Evolutionary conservation across 208 protist genomes (phyloP), one percentile per base, ranked within the genome.

Genomic region (Strigomonas culicis): DNA sequence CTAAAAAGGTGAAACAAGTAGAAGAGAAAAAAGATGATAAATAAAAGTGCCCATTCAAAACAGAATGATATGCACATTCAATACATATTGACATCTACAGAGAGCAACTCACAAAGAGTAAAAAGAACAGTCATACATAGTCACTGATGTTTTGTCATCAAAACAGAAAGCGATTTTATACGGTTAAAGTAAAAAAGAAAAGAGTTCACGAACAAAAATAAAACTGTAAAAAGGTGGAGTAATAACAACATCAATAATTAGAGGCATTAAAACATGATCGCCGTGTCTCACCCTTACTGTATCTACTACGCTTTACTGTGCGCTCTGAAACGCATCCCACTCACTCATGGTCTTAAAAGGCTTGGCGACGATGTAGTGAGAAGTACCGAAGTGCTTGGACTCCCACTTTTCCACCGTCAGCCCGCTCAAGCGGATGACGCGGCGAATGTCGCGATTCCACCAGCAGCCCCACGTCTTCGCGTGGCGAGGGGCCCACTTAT

Each of bases 391-490:
- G 66, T 96, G 90, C 59, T 79, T 89, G 41, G 72, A 70, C 41
- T 90, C 78, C 63, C 64, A 77, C 63, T 88, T 88, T 49, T 82
- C 72, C 17, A 91, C 75, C 1, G 75, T 75, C 15, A 94, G 50
- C 1, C 86, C 87, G 44, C 81, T 82, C 41, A 93, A 71, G 8
- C 84, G 76, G 11, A 94, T 67, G 25, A 84, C 74, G 30, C 84
- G 80, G 30, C 79, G 70, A 46, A 96, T 96, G 66, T 93, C 82
- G 30, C 88, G 72, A 63, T 96, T 96, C 88, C 90, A 96, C 85
- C 87, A 93, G 73, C 90, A 96, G 8, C 90, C 90, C 84, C 85
- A 96, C 41, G 76, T 77, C 53, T 83, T 86, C 30, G 90, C 90
- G 62, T 96, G 90, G 0, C 74, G 70, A 1, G 84, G 85, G 1